phyloP scores from a whole-genome alignment of 2,329 filamentous ascomycete genomes.

The Leptoxyphium fumago region DNA sequence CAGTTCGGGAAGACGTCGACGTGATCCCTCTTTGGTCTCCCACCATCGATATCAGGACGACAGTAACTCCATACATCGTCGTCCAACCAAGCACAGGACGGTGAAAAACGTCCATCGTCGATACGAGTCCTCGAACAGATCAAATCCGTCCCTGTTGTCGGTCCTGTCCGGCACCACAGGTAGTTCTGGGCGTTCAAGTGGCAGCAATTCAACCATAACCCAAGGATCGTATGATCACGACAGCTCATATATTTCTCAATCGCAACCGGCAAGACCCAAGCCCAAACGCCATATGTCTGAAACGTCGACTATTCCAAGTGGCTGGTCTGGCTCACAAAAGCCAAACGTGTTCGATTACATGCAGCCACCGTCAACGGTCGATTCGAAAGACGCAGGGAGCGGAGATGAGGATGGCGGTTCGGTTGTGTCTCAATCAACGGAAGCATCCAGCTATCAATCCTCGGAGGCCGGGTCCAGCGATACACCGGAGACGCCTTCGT shows the following conservation, averaged over 20 bases:
- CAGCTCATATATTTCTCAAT: constrained; percentile 5
- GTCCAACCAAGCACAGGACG: constrained; percentile 19
- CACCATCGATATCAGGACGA: constrained; percentile 2
- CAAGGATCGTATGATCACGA: constrained; percentile 26
- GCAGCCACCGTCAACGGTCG: constrained; percentile 8
- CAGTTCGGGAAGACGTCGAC: constrained; percentile 7
- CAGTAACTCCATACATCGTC: constrained; percentile 8
- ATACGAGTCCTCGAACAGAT: constrained; percentile 15
- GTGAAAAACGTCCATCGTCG: constrained; percentile 20
- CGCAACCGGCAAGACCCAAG: constrained; percentile 3
- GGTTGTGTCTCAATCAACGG: constrained; percentile 11
- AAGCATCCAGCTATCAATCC: constrained; percentile 15
- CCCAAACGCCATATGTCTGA: constrained; percentile 7
- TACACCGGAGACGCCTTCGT: constrained; percentile 17
- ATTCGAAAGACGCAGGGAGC: constrained; percentile 6
- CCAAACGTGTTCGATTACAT: constrained; percentile 18
- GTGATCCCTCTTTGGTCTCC: not conserved
- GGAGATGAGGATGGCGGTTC: constrained; percentile 5
- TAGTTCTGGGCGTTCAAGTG: constrained; percentile 26
- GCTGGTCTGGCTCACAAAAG: constrained; percentile 6
- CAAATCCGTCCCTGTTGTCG: constrained; percentile 28
- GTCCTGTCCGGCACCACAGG: constrained; percentile 27
- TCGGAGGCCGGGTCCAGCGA: constrained; percentile 19
- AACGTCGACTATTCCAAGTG: constrained; percentile 1
- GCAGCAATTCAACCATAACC: constrained; percentile 32